Conservation (phyloP, 2,329 filamentous ascomycete genomes). For the Calonectria henricotiae region DNA sequence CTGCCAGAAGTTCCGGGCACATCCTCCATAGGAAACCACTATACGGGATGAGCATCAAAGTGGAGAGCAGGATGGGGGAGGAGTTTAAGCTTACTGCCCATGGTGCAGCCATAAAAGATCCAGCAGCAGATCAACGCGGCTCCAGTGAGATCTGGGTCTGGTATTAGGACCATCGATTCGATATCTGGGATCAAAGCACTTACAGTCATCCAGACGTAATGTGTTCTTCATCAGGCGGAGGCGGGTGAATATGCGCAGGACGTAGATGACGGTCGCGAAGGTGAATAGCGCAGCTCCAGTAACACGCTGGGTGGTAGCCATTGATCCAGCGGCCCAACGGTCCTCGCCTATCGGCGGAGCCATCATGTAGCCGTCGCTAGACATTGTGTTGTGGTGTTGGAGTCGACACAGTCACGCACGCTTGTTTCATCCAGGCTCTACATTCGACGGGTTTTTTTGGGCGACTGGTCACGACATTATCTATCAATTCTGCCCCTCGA, state of each 20-base stretch:
- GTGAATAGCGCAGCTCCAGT: background rate
- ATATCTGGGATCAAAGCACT: background rate
- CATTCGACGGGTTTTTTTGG: background rate
- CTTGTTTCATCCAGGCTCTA: constrained; percentile 10
- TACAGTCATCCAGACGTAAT: constrained; percentile 2
- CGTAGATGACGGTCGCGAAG: constrained; percentile 7
- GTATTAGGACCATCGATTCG: background rate
- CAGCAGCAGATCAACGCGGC: constrained; percentile 46
- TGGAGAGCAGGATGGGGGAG: rapidly evolving
- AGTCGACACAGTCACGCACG: constrained; percentile 5
- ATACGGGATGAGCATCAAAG: background rate
- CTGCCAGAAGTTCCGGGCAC: constrained; percentile 11
- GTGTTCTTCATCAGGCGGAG: constrained; percentile 10
- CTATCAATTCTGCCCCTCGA: constrained; percentile 14
- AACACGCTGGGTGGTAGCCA: constrained; percentile 31
- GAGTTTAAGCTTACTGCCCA: constrained; percentile 42
- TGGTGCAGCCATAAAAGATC: constrained; percentile 47
- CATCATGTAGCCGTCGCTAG: constrained; percentile 45
- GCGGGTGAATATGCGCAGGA: constrained; percentile 13
- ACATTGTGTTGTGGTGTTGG: constrained; percentile 33
- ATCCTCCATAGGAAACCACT: constrained; percentile 17
- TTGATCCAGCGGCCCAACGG: constrained; percentile 42
- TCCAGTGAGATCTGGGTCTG: constrained; percentile 37
- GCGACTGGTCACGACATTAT: constrained; percentile 18
- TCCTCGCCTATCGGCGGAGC: constrained; percentile 39